Conservation (phyloP, 768 basidiomycete genomes). For the Phanerochaete carnosa region DNA sequence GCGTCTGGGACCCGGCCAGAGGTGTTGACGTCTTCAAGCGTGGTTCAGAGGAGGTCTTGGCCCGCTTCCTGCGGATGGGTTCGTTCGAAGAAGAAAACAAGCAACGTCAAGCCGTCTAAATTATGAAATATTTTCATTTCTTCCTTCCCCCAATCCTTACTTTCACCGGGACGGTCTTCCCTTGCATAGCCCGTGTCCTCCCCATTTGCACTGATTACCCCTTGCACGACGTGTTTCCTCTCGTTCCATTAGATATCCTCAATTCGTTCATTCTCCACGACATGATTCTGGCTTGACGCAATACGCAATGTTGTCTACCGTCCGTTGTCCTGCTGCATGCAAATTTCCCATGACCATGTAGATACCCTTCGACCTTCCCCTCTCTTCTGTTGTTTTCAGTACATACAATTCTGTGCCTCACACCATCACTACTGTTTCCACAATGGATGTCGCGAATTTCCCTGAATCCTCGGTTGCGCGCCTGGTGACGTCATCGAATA, state of each 20-base stretch:
- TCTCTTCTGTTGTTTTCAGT: not conserved
- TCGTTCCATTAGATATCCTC: not conserved
- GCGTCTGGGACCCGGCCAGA: conserved; percentile 85
- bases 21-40: conserved; percentile 84
- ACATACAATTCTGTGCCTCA: not conserved
- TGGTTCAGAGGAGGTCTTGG: conserved; percentile 83
- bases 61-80: conserved; percentile 78
- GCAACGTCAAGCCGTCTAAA: conserved; percentile 3
- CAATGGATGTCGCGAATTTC: not conserved
- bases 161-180: not conserved
- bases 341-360: not conserved
- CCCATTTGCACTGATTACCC: not conserved
- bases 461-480: not conserved
- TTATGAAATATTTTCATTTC: not conserved
- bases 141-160: not conserved
- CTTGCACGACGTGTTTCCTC: not conserved
- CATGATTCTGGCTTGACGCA: not conserved
- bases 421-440: not conserved
- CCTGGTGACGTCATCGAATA: conserved; percentile 1
- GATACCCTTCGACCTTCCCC: not conserved
- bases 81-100: conserved; percentile 59
- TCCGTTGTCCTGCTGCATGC: conserved; percentile 2
- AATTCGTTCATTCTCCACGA: not conserved
- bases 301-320: too few relatives aligned
- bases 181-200: not conserved